Evolutionary conservation across 2,329 filamentous ascomycete genomes (phyloP), one percentile per base, ranked within the genome.

Genomic region (Hypocreales sp.): DNA sequence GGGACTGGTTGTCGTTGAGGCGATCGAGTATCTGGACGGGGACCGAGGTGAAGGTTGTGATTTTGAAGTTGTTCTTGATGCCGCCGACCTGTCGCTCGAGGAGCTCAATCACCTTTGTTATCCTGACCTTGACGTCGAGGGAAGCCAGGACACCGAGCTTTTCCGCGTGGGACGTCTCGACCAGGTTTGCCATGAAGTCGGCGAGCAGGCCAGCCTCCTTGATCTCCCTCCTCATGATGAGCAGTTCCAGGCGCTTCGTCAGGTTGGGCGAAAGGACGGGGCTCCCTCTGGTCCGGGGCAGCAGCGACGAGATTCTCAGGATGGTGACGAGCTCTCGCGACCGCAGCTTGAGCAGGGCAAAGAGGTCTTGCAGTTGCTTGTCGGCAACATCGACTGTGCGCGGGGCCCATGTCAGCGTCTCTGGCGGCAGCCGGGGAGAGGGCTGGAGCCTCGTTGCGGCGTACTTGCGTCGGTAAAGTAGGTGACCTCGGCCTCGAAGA

Each of bases 161-260:
- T 47, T 98, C 90, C 49, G 93, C 83, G 36, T 92, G 79, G 8
- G 73, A 79, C 27, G 79, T 76, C 36, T 93, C 83, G 3, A 92
- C 71, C 15, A 95, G 69, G 46, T 93, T 92, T 21, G 83, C 78
- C 83, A 98, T 94, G 48, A 95, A 95, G 49, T 98, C 90, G 6
- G 90, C 87, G 8, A 98, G 64, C 7, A 73, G 60, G 3, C 87
- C 87, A 2, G 86, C 86, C 39, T 95, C 84, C 22, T 71, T 63
- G 27, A 90, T 50, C 32, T 83, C 75, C 47, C 90, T 92, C 48
- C 78, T 74, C 18, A 74, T 67, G 36, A 98, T 93, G 51, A 83
- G 90, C 28, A 86, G 57, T 44, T 95, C 86, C 23, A 98, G 69
- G 28, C 86, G 72, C 27, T 84, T 72, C 1, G 83, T 83, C 28